Evolutionary conservation across 257 asterid genomes (phyloP).

Genomic region (Nemophila menziesii): DNA sequence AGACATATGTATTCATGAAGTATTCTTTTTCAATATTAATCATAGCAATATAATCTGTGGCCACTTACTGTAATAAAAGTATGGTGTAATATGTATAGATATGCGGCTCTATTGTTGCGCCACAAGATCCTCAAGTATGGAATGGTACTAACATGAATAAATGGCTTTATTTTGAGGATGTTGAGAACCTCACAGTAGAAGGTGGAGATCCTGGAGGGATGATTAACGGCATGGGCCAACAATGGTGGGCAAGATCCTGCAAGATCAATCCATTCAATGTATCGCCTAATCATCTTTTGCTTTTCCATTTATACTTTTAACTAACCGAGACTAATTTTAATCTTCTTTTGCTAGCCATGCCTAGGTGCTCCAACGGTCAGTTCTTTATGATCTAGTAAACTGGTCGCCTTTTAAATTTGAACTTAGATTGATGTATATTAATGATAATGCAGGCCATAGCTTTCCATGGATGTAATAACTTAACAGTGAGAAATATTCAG

Average conservation of each 20-base stretch:
- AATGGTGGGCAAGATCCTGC: conserved; percentile 96
- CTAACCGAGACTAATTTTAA: too few species aligned
- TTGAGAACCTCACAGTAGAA: conserved; percentile 50
- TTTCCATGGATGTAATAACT: conserved; percentile 61
- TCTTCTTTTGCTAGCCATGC: conserved; percentile 63
- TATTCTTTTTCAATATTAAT: too few species aligned
- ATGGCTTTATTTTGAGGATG: conserved; percentile 73
- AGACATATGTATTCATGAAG: too few species aligned
- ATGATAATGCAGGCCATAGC: conserved; percentile 53
- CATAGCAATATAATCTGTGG: too few species aligned
- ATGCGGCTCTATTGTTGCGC: conserved; percentile 55
- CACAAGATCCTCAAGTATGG: conserved; percentile 61
- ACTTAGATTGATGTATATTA: not conserved
- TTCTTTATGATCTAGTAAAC: too few species aligned
- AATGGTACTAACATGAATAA: conserved; percentile 35
- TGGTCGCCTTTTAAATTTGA: too few species aligned
- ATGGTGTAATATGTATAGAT: conserved; percentile 29
- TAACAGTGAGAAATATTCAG: conserved; percentile 44
- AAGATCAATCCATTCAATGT: conserved; percentile 59
- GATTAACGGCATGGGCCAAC: conserved; percentile 53
- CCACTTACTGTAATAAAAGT: too few species aligned
- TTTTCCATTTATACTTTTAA: not conserved
- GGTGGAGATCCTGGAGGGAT: conserved; percentile 76
- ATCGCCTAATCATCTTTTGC: conserved; percentile 11
- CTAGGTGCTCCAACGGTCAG: conserved; percentile 78